Evolutionary conservation across 345 rosid genomes (phyloP).

Genomic region (Eucalyptus viminalis): DNA sequence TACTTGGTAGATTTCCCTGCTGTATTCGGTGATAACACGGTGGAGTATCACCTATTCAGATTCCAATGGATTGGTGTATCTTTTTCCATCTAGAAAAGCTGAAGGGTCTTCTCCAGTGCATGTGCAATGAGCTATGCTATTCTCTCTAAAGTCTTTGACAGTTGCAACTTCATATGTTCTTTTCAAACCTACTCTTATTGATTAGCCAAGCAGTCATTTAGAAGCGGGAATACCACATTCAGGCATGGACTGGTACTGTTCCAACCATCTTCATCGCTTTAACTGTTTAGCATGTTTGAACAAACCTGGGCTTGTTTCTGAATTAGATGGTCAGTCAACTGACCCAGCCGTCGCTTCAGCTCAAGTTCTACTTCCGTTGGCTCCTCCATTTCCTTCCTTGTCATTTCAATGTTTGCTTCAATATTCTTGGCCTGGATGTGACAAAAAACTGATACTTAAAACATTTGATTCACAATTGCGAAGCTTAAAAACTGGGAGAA

Average conservation of each 20-base stretch:
- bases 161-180: background rate
- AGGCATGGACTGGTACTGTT: background rate
- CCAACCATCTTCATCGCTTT: background rate
- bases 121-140: background rate
- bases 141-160: background rate
- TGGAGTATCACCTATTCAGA: background rate
- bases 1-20: background rate
- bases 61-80: background rate
- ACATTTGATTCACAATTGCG: background rate
- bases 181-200: background rate
- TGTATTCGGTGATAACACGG: background rate
- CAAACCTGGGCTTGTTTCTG: constrained; percentile 96
- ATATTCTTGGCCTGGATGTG: constrained; percentile 45
- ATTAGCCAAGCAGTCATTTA: background rate
- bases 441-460: background rate
- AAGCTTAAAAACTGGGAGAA: background rate
- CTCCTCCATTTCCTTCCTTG: constrained; percentile 75
- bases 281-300: background rate
- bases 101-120: background rate
- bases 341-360: constrained; percentile 76
- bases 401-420: constrained; percentile 48
- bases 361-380: constrained; percentile 88
- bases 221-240: background rate
- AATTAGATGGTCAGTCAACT: constrained; percentile 92
- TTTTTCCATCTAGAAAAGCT: background rate